Percentiles rank a stretch among this genome's conserved stretches.
These are phyloP conservation scores for Stereum hirsutum DNA, from an alignment of 1,284 basidiomycete species.

Conservation along the genomic window DNA sequence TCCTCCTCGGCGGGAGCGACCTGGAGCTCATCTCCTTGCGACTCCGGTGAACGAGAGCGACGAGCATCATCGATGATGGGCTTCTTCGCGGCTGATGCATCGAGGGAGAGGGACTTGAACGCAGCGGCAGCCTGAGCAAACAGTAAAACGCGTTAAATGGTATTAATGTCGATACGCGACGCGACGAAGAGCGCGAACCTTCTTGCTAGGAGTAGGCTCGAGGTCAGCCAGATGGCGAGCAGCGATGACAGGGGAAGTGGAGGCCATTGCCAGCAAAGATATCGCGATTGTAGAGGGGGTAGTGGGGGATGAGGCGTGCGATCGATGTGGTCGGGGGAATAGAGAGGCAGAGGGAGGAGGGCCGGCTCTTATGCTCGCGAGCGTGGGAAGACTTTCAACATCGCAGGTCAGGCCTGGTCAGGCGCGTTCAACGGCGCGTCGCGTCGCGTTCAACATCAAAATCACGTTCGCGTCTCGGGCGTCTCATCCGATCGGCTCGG, in stretches of 20 bases:
- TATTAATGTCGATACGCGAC: neutral
- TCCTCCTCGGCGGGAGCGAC: constrained; percentile 14
- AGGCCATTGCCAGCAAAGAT: constrained; percentile 7
- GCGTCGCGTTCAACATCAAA: too few relatives aligned
- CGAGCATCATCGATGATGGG: constrained; percentile 10
- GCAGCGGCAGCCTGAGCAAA: constrained; percentile 11
- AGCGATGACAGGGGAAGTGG: constrained; percentile 9
- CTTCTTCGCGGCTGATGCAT: constrained; percentile 4
- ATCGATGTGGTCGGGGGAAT: neutral
- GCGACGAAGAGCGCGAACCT: constrained; percentile 6
- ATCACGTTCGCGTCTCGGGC: too few relatives aligned
- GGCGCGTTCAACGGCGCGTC: too few relatives aligned
- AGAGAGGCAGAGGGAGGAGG: neutral
- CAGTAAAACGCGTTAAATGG: neutral
- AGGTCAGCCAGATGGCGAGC: constrained; percentile 4
- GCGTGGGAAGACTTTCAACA: too few relatives aligned
- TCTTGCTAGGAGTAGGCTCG: constrained; percentile 13
- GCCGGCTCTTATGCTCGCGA: too few relatives aligned
- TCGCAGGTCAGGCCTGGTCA: too few relatives aligned
- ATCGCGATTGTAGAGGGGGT: neutral
- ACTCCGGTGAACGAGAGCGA: constrained; percentile 10
- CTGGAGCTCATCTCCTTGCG: constrained; percentile 7
- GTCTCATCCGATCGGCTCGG: too few relatives aligned
- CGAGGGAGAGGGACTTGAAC: constrained; percentile 13
- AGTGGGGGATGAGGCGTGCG: constrained; percentile 1